Conservation (phyloP, 1,139 yeast genomes). For the Candida freyschussii region DNA sequence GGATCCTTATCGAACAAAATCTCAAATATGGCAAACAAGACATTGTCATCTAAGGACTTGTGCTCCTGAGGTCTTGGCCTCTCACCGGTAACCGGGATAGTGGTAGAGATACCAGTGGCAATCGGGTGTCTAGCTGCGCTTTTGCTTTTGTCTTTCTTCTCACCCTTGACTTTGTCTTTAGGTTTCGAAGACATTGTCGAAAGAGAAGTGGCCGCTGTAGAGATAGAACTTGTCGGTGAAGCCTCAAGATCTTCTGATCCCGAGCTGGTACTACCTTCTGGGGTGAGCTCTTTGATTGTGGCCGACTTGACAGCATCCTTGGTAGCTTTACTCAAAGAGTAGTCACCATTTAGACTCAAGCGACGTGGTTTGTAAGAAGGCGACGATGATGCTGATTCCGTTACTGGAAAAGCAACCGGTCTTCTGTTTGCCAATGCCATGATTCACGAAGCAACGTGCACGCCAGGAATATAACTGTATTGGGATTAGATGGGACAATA, state of each 20-base stretch:
- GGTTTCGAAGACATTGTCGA: constrained; percentile 10
- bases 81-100: constrained; percentile 78
- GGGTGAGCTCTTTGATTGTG: constrained; percentile 24
- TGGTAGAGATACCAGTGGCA: constrained; percentile 62
- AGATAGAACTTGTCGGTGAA: constrained; percentile 22
- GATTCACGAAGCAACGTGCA: constrained; percentile 3
- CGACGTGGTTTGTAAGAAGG: constrained; percentile 45
- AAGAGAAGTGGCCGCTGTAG: constrained; percentile 17
- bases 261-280: constrained; percentile 24
- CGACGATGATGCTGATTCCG: constrained; percentile 33
- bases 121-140: constrained; percentile 35
- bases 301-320: constrained; percentile 10
- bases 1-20: constrained; percentile 65
- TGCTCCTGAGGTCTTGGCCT: constrained; percentile 67
- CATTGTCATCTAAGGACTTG: constrained; percentile 70
- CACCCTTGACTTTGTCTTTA: constrained; percentile 33
- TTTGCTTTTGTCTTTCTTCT: constrained; percentile 22
- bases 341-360: constrained; percentile 28
- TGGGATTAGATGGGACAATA: constrained; percentile 2
- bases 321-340: constrained; percentile 12
- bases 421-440: constrained; percentile 60
- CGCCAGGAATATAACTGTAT: constrained; percentile 1
- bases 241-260: constrained; percentile 24
- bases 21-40: constrained; percentile 65
- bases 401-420: constrained; percentile 37